These are phyloP conservation scores for Pseudogymnoascus sp. DNA, from an alignment of 2,329 filamentous ascomycete species.

Conservation along the genomic window DNA sequence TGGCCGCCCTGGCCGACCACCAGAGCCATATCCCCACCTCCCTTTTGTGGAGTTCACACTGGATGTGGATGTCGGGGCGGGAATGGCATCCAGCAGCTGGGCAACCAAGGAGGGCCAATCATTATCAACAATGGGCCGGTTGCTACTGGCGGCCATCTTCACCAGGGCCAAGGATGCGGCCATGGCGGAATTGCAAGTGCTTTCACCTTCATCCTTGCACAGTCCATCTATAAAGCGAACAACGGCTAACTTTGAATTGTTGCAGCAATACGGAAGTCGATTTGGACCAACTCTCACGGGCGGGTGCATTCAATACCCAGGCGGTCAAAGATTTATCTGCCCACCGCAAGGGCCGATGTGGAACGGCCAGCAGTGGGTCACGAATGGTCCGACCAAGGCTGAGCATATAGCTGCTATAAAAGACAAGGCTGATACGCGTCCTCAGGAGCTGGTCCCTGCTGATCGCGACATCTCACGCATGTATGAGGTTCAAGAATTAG, in stretches of 20 bases:
- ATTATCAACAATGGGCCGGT: conserved; percentile 9
- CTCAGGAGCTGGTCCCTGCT: conserved; percentile 56
- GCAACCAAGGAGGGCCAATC: conserved; percentile 6
- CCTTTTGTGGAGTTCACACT: background rate
- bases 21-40: background rate
- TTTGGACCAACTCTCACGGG: background rate
- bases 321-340: background rate
- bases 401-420: conserved; percentile 9
- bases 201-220: background rate
- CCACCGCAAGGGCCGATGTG: conserved; percentile 8
- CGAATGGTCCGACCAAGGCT: conserved; percentile 47
- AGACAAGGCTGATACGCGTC: conserved; percentile 18
- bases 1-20: background rate
- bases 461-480: conserved; percentile 53
- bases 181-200: conserved; percentile 5
- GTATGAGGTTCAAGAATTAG: conserved; percentile 55
- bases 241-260: background rate
- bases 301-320: background rate
- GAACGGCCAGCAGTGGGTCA: conserved; percentile 51
- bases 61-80: background rate
- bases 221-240: background rate
- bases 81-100: background rate
- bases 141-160: conserved; percentile 2
- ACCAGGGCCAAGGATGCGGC: background rate
- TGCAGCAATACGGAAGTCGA: conserved; percentile 5